Percentiles rank a stretch among this genome's conserved stretches.
Conservation (phyloP, 257 asterid species). For the Dorcoceras hygrometricum region DNA sequence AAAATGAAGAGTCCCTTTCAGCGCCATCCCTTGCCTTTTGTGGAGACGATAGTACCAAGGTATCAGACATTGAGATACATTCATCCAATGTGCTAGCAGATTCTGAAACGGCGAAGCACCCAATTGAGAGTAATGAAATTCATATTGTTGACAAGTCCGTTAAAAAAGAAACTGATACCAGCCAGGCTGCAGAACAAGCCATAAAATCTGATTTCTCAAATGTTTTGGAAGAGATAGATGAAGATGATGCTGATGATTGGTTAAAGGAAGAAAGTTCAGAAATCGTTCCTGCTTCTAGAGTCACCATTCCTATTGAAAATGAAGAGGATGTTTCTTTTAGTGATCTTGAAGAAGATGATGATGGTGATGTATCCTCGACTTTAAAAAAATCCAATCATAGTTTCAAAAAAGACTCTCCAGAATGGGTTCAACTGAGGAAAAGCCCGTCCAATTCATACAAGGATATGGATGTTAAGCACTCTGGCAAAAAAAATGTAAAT, state of each 20-base stretch:
- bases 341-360: conserved; percentile 94
- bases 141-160: conserved; percentile 36
- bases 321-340: conserved; percentile 98
- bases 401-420: conserved; percentile 74
- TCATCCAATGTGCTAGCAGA: conserved; percentile 28
- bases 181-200: conserved; percentile 31
- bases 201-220: conserved; percentile 27
- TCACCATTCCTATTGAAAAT: conserved; percentile 50
- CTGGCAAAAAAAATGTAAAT: conserved; percentile 29
- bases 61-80: conserved; percentile 26
- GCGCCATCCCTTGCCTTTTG: conserved; percentile 38
- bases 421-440: conserved; percentile 78
- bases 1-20: conserved; percentile 46
- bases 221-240: conserved; percentile 42
- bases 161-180: conserved; percentile 31
- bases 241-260: conserved; percentile 93
- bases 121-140: conserved; percentile 36
- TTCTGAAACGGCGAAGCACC: conserved; percentile 38
- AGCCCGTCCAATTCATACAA: conserved; percentile 34
- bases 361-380: conserved; percentile 50
- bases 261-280: conserved; percentile 75
- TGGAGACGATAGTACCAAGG: conserved; percentile 24
- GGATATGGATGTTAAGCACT: conserved; percentile 24
- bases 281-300: conserved; percentile 34
- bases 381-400: conserved; percentile 46